Evolutionary conservation across 495 filamentous ascomycete genomes (phyloP), one percentile per base, ranked within the genome.

Genomic region (Aspergillus wentii): DNA sequence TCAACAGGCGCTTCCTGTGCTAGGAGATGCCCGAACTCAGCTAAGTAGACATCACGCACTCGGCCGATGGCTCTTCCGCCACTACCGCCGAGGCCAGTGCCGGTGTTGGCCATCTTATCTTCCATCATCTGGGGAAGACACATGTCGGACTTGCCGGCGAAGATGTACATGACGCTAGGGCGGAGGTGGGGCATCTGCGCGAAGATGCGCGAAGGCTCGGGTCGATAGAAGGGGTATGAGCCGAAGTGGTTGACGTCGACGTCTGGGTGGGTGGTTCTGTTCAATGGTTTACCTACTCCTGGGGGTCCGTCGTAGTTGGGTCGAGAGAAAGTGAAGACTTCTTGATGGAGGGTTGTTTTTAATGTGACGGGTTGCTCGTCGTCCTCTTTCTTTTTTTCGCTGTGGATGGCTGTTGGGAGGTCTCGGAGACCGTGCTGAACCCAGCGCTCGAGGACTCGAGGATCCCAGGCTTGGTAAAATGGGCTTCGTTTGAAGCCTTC

Each of bases 101-200:
- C 72, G 0, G 72, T 76, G 11, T 49, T 52, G 1, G 60, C 44
- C 25, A 75, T 46, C 41, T 71, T 74, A 21, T 67, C 66, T 7
- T 61, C 56, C 17, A 64, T 61, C 62, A 66, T 59, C 13, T 54
- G 41, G 0, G 82, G 78, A 0, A 50, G 25, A 17, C 77, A 83
- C 45, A 95, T 69, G 5, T 76, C 57, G 8, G 80, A 86, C 22
- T 70, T 62, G 5, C 60, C 75, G 19, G 80, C 91, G 56, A 90
- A 88, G 31, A 96, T 66, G 62, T 88, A 98, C 14, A 95, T 63
- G 14, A 85, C 81, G n/a, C 79, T 81, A 0, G 91, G 88, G 2
- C 84, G 75, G 22, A 98, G 62, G 42, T 73, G 54, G 0, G 80
- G 79, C 3, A 98, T 73, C 31, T 79, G 66, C 1, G 65, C 44